Base-by-base conservation (phyloP, 1,139 yeast species). In the Diutina neorugosa region DNA sequence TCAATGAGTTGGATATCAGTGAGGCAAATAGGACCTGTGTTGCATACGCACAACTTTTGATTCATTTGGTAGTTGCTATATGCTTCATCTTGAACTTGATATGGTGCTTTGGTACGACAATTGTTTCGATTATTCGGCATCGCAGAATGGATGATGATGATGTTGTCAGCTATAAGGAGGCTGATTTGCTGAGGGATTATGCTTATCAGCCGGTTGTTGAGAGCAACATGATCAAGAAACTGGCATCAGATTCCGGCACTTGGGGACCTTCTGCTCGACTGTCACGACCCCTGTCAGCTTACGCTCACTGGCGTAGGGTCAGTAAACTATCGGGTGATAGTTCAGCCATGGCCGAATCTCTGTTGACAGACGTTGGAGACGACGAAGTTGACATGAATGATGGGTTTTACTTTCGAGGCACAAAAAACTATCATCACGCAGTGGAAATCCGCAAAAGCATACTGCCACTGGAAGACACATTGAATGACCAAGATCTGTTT, bases 11-110 rank as follows among this genome's bases (percentile, higher is more conserved):
- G 27, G 59, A 65, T 20, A 57, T 67, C 3, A 60, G 67, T 20
- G 81, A 76, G 55, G 57, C 61, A 0, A 56, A 62, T 1, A 62
- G 77, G 51, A 72, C 78, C 0, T 63, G 68, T 53, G 68, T 76
- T 43, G 74, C 77, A 0, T 74, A 68, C 59, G 67, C 67, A 0
- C 78, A 76, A 53, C 61, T 76, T 31, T 44, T 67, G 6, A 63
- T 77, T 18, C 80, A 77, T 60, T 57, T 67, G 11, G 41, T 71
- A 6, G 73, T 73, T 14, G 70, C 74, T 1, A 53, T 69, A 9
- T 57, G 69, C 2, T 78, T 76, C 56, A 53, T 71, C 5, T 51
- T 65, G 16, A 73, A 71, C 52, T 65, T 73, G 55, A 27, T 65
- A 2, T 68, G 66, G 55, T 65, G 73, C 56, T 64, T 72, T 44